Evolutionary conservation across 2,329 filamentous ascomycete genomes (phyloP), one percentile per base, ranked within the genome.

Genomic region (Aspergillus piperis): DNA sequence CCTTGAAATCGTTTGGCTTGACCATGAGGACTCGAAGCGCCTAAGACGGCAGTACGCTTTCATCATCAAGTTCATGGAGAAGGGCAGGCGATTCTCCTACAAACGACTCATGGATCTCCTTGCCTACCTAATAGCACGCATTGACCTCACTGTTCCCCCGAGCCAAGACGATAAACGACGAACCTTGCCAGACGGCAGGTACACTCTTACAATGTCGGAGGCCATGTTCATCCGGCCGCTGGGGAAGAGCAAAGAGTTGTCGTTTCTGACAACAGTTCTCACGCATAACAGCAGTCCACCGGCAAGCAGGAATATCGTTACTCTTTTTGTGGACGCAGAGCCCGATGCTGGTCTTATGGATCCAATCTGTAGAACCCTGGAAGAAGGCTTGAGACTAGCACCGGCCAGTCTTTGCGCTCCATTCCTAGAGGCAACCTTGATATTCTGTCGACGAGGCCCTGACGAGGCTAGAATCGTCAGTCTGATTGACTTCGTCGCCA

Each of bases 211-310:
- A 2, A 54, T 61, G 27, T 62, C 62, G 2, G 79, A 81, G 60
- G 70, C 66, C 30, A 64, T 64, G 4, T 70, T 75, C 38, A 65
- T 80, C 49, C 69, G 68, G 23, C 64, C 73, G n/a, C 36, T 73
- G 11, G 76, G 76, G 8, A 62, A 63, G 25, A 70, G 71, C n/a
- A 68, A 67, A 13, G 73, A 75, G 38, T 62, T 79, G 36, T 54
- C 73, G 11, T 42, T 79, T 55, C 71, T 89, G 23, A 86, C 87
- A 69, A 91, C 89, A 70, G 79, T 92, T 25, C 79, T 92, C 27
- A 78, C 80, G 19, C 80, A 89, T 52, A 83, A 88, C 63, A 84
- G 88, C 68, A 87, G 86, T 57, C 73, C 75, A 0, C 63, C 70
- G 1, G 78, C 79, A 2, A 86, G 84, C 1, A 79, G 83, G 53